A percentile compares a stretch with the other conserved stretches of the same genome.
phyloP scores from a whole-genome alignment of 2,329 filamentous ascomycete genomes.

The Cladosporium cucumerinum region DNA sequence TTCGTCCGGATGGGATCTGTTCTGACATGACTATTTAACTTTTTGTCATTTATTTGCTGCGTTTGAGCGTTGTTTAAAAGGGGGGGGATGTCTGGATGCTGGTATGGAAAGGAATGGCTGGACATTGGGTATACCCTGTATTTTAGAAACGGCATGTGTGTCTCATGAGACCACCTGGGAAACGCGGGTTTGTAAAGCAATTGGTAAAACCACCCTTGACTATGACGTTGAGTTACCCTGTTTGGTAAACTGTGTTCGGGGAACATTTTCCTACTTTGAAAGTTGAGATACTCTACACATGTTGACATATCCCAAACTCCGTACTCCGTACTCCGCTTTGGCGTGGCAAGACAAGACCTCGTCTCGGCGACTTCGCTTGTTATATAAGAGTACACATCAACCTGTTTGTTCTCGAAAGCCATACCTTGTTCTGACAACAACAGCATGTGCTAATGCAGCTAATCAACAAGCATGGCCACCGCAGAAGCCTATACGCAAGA shows the following conservation, averaged over 20 bases:
- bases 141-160: conserved; percentile 1
- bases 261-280: not conserved
- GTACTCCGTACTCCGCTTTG: not conserved
- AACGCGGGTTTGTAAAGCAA: not conserved
- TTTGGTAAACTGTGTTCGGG: not conserved
- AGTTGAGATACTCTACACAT: not conserved
- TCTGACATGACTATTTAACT: not conserved
- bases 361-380: not conserved
- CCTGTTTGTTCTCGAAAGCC: not conserved
- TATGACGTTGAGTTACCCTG: not conserved
- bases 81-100: not conserved
- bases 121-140: conserved; percentile 16
- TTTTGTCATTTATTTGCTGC: not conserved
- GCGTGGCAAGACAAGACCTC: not conserved
- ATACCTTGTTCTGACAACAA: not conserved
- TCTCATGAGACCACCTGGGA: not conserved
- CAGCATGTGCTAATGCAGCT: not conserved
- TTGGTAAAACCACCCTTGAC: not conserved
- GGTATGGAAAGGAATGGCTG: not conserved
- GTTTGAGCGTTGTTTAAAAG: conserved; percentile 7
- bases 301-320: not conserved
- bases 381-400: not conserved
- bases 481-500: not conserved
- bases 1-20: not conserved
- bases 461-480: not conserved